Base-by-base conservation (phyloP, 2,329 filamentous ascomycete species). In the Fusarium temperatum region DNA sequence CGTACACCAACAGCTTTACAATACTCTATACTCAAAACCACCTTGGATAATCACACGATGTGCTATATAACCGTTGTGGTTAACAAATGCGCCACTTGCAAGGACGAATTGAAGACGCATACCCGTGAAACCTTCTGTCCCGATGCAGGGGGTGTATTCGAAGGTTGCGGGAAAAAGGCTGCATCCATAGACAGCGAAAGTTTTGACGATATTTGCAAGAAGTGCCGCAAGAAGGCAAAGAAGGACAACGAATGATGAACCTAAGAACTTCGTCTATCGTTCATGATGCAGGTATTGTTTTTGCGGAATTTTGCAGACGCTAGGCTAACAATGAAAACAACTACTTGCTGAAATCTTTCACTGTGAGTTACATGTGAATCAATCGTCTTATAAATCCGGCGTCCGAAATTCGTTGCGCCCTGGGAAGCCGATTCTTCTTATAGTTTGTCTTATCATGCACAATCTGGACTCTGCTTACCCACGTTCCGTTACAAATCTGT, bases 171-270 rank as follows among this genome's bases (percentile, higher is more conserved):
- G 4, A 3, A 48, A 22, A 15, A 22, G 45, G 45, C 45, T 22
- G 1, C 1, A 14, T 0, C 4, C 3, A 28, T 47, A 0, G 13
- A 47, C 4, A 47, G 44, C 18, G 44, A 22, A 47, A 47, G 44
- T 0, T 11, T 0, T 1, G 18, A 15, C 1, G 17, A 28, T 11
- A 11, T 15, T 22, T 48, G 45, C 45, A 0, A 1, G 0, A 48
- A 28, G 26, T 48, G 45, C 20, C 45, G 26, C 26, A 48, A 8
- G 26, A 28, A 48, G 13, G 26, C 26, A 4, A 48, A 28, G 13
- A 47, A 47, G 45, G 20, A 22, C 20, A 28, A 28, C 2, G 3
- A 48, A 15, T 28, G 0, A 28, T 15, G 6, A 8, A 3, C 18
- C 4, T 4, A 3, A 22, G 9, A 22, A 26, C 13, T 28, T 28